A percentile compares a stretch with the other conserved stretches of the same genome.
Conservation (phyloP, 352 stramenopile genomes). For the Plasmopara halstedii region DNA sequence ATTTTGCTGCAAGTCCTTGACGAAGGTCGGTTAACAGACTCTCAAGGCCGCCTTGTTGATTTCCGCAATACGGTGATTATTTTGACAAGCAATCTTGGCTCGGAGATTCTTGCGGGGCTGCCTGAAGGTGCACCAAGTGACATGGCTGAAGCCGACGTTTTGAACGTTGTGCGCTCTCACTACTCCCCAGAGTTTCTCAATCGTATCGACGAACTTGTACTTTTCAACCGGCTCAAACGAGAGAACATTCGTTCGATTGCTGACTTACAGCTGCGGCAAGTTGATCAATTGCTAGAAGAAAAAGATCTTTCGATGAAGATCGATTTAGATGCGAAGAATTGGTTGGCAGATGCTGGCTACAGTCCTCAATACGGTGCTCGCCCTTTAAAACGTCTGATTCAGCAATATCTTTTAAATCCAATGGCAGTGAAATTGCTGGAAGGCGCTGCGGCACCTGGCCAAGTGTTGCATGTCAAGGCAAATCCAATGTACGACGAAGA, state of each 20-base stretch:
- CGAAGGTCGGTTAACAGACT: slow-evolving; percentile 92
- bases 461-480: slow-evolving; percentile 68
- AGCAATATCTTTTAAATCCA: slow-evolving; percentile 93
- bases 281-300: slow-evolving; percentile 87
- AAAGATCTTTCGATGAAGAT: slow-evolving; percentile 89
- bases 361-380: slow-evolving; percentile 95
- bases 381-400: slow-evolving; percentile 94
- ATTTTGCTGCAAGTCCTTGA: slow-evolving; percentile 90
- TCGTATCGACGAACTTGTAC: slow-evolving; percentile 95
- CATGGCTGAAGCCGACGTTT: slow-evolving; percentile 72
- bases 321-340: slow-evolving; percentile 86
- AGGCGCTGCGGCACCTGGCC: slow-evolving; percentile 66
- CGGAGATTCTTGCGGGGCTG: slow-evolving; percentile 66
- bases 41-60: slow-evolving; percentile 91
- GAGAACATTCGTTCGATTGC: slow-evolving; percentile 93
- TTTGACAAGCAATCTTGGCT: slow-evolving; percentile 96
- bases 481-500: slow-evolving; percentile 50
- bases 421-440: slow-evolving; percentile 89
- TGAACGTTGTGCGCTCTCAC: slow-evolving; percentile 86
- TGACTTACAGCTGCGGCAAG: slow-evolving; percentile 88
- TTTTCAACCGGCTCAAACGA: slow-evolving; percentile 94
- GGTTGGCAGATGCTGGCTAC: slow-evolving; percentile 90
- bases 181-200: slow-evolving; percentile 99
- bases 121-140: slow-evolving; percentile 47
- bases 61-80: slow-evolving; percentile 98